Evolutionary conservation across 257 asterid species (phyloP).

Genomic region (Anisodus acutangulus): DNA sequence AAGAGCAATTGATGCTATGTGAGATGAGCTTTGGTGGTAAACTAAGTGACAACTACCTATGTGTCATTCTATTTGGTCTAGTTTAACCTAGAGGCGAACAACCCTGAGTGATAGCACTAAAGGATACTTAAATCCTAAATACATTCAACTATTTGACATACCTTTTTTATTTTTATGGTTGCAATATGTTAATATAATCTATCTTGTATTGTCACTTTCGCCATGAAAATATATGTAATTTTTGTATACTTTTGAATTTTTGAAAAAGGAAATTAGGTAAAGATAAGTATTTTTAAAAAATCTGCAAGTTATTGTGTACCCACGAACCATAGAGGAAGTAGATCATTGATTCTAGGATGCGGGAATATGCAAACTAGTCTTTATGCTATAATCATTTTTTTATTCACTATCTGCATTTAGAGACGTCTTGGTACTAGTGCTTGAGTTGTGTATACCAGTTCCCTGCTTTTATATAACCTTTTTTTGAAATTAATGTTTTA

Average conservation of each 20-base stretch:
- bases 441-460: neutral
- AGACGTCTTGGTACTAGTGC: conserved; percentile 2
- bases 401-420: neutral
- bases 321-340: conserved; percentile 6
- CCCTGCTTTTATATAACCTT: neutral
- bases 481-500: neutral
- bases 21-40: conserved; percentile 11
- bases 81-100: neutral
- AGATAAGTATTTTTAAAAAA: neutral
- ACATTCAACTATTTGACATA: neutral
- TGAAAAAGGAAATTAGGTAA: neutral
- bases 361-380: conserved; percentile 13
- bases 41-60: neutral
- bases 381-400: neutral
- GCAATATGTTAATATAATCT: neutral
- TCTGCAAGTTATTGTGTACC: neutral
- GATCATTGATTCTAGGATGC: neutral
- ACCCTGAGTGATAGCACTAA: neutral
- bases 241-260: neutral
- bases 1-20: neutral
- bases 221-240: neutral
- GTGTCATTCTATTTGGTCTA: neutral
- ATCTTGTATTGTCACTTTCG: neutral
- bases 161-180: neutral
- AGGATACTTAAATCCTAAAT: neutral